These are phyloP conservation scores for Pelagomonas calceolata DNA, from an alignment of 108 stramenopile species.

Conservation along the genomic window DNA sequence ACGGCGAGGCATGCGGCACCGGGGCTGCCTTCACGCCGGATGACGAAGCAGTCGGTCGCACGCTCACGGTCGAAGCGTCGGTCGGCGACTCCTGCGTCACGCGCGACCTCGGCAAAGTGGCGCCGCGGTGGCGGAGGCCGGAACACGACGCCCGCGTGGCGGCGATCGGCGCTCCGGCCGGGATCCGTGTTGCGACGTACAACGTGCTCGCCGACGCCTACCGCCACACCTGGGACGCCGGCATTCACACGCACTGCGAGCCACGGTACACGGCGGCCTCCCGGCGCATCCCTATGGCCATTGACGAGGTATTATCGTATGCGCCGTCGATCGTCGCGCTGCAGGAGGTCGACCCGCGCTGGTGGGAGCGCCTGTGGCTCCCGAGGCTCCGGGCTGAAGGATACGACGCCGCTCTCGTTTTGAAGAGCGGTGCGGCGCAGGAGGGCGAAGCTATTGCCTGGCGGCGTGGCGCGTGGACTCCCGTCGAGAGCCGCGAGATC, in stretches of 20 bases:
- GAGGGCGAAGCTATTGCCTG: neutral
- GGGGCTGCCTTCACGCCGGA: neutral
- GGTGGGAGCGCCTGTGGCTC: constrained; percentile 1
- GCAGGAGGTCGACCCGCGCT: constrained; percentile 8
- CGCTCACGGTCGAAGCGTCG: constrained; percentile 1
- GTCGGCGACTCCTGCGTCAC: neutral
- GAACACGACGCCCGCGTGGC: neutral
- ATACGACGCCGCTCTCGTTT: neutral
- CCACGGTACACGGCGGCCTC: neutral
- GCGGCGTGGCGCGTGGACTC: neutral
- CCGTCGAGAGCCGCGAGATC: neutral
- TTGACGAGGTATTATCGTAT: neutral
- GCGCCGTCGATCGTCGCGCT: constrained; percentile 3
- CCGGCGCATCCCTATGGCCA: neutral
- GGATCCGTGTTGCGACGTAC: constrained; percentile 8
- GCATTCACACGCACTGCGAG: constrained; percentile 8
- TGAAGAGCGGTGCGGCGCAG: neutral
- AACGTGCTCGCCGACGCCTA: constrained; percentile 12
- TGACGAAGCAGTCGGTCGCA: neutral
- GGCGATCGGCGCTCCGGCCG: neutral
- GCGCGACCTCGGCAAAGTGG: neutral
- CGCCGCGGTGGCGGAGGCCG: neutral
- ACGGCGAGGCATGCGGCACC: neutral
- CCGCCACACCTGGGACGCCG: constrained; percentile 10
- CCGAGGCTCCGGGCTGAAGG: neutral